Conservation (phyloP, 2,329 filamentous ascomycete species). For the Aspergillus quadricinctus region DNA sequence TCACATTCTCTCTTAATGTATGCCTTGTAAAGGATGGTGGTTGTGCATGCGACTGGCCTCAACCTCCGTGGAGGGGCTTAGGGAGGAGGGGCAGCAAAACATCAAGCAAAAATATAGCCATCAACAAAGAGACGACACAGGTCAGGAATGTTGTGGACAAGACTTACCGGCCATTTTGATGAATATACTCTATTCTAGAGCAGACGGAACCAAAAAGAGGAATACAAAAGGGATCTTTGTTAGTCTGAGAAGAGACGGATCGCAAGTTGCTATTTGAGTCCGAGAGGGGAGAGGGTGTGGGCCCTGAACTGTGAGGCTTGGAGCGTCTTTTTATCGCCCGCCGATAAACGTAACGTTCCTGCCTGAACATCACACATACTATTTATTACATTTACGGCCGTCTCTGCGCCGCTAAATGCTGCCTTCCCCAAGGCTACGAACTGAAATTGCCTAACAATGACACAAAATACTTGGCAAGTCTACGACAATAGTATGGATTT, state of each 20-base stretch:
- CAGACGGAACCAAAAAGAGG: slow-evolving; percentile 14
- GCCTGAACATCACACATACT: background rate
- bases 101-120: background rate
- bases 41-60: background rate
- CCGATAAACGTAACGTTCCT: background rate
- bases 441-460: background rate
- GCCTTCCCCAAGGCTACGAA: background rate
- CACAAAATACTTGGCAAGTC: background rate
- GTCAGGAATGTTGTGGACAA: background rate
- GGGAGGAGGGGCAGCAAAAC: slow-evolving; percentile 20
- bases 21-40: background rate
- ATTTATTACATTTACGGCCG: background rate
- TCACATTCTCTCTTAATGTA: background rate
- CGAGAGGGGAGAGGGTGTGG: slow-evolving; percentile 13
- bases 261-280: background rate
- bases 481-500: background rate
- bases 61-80: slow-evolving; percentile 12
- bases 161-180: slow-evolving; percentile 36
- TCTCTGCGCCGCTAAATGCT: background rate
- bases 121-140: background rate
- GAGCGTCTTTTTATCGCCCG: background rate
- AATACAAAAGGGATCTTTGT: slow-evolving; percentile 16
- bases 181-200: background rate
- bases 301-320: slow-evolving; percentile 13
- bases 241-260: slow-evolving; percentile 15